Base-by-base conservation (phyloP, 2,329 filamentous ascomycete species). In the Colletotrichum phormii region DNA sequence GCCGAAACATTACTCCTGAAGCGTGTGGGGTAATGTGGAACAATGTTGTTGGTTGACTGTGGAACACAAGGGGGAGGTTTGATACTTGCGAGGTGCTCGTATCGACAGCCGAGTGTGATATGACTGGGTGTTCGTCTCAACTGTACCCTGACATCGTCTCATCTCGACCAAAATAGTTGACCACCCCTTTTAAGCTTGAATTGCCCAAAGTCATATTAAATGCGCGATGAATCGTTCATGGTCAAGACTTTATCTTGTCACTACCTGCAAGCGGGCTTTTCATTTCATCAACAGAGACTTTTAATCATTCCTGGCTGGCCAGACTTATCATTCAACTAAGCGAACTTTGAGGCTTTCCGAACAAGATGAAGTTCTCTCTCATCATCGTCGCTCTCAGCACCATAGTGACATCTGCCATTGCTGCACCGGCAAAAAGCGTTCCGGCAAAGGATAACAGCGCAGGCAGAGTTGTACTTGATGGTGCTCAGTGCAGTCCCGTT, bases 71-170 rank as follows among this genome's bases (percentile, higher is more conserved):
- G 13, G 13, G 57, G 54, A 22, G 13, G 15, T 59, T 11, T 71
- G 62, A 71, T 33, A 71, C 62, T 49, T 22, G 26, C 5, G 26
- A 13, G 46, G 53, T 42, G 61, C 53, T 59, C 55, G 53, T 54
- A 13, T 65, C 5, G n/a, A 42, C 11, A n/a, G 37, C 46, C 42
- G 42, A 61, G 33, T 15, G 11, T 29, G 29, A 1, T 5, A 18
- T 6, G 29, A 62, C 64, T 49, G 29, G 68, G 64, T 67, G 33
- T 62, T 67, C 57, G 68, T 67, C 35, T 71, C 68, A 67, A 58
- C 57, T 58, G 57, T 37, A 64, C 59, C 68, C 57, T 62, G 35
- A 24, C 13, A 15, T 62, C 37, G 68, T 71, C 64, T 71, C 63
- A 62, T 71, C 11, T 49, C 51, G 11, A 42, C 64, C 29, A 62